Percentiles rank a stretch among this genome's conserved stretches.
phyloP scores from a whole-genome alignment of 192 early-diverging fungal species.

The Backusella australiensis region DNA sequence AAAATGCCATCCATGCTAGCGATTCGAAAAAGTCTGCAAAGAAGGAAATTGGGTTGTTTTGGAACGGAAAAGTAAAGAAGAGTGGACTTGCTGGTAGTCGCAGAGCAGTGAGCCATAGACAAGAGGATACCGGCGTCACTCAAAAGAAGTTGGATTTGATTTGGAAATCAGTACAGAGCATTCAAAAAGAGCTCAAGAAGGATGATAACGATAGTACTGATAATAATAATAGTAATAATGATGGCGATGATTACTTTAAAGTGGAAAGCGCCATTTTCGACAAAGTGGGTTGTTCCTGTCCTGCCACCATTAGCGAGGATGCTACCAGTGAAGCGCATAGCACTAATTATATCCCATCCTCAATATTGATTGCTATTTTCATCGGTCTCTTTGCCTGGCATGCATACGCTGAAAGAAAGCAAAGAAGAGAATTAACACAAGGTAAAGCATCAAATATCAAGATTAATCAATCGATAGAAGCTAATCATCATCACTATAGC shows the following conservation, averaged over 20 bases:
- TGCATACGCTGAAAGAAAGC: neutral
- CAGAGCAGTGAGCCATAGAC: neutral
- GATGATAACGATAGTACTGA: neutral
- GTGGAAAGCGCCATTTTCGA: neutral
- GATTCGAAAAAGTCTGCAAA: constrained; percentile 36
- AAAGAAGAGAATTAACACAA: neutral
- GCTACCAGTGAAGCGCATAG: neutral
- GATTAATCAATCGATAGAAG: neutral
- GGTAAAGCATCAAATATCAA: neutral
- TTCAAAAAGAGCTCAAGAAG: neutral
- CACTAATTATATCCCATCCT: neutral
- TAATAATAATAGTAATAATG: too few relatives aligned
- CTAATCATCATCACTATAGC: neutral
- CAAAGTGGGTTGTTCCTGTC: neutral
- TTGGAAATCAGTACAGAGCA: neutral
- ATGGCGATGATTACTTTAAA: neutral
- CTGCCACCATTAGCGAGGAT: neutral
- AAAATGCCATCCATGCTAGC: constrained; percentile 58
- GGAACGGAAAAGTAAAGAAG: neutral
- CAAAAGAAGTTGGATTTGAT: neutral
- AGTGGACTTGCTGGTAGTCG: neutral
- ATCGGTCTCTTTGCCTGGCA: neutral
- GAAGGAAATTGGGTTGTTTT: neutral
- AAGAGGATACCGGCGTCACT: neutral
- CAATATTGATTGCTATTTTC: neutral